Base-by-base conservation (phyloP, 345 rosid genomes). In the Litchi chinensis region DNA sequence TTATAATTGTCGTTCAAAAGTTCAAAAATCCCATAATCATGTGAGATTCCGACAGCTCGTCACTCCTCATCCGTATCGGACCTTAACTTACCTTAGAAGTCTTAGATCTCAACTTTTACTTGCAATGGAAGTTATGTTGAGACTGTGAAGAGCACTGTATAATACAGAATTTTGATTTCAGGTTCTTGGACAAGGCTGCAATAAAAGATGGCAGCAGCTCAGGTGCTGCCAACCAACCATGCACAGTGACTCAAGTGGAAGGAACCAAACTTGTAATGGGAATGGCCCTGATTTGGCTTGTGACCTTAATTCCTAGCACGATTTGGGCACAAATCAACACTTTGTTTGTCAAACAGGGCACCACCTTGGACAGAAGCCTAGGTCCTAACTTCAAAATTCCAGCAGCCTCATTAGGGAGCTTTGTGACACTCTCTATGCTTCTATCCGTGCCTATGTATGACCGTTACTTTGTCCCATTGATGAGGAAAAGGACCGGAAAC, bases 291-390 rank as follows among this genome's bases (percentile, higher is more conserved):
- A 90, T 93, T 74, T 93, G 98, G 98, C 69, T 91, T 0, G 97
- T 89, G 69, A 93, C 97, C 48, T 81, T 95, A 67, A 86, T 93
- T 48, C 98, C 98, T 40, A 91, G 93, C 84, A 93, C 90, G 54
- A 80, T 93, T 74, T 90, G 97, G 95, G 97, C 98, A 73, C 98
- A 93, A 84, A 89, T 95, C 83, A 95, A 95, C 83, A 95, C 98
- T 22, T 79, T 95, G 11, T 95, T 92, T 76, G 94, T 95, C 82
- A 95, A 95, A 81, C 98, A 95, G 80, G 98, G 98, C 65, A 93
- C 95, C 41, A 93, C 97, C 57, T 71, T 95, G 74, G 88, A 95
- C 85, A 83, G 98, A 5, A 77, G 57, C 48, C 56, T 95, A 6
- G 94, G 93, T 50, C 74, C 90, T 0, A 57, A 44, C 72, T 92